Evolutionary conservation across 768 basidiomycete species (phyloP), one percentile per base, ranked within the genome.

Genomic region (Agaricus bisporus): DNA sequence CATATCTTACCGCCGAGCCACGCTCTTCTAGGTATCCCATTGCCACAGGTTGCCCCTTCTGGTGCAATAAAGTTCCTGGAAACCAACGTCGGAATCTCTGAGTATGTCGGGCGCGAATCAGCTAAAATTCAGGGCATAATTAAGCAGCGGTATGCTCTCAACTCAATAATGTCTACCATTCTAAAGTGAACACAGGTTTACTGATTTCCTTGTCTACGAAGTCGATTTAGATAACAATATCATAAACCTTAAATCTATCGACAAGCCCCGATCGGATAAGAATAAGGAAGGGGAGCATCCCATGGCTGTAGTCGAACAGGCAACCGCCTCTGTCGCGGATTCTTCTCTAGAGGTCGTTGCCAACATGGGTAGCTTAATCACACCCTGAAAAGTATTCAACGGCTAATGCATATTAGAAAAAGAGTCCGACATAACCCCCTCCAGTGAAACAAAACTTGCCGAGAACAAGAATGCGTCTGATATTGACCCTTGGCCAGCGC

Each of bases 191-290:
- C 35, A 38, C 63, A 97, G 95, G 62, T 98, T 98, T 67, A 95
- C 95, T 38, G 97, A 99, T 69, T 99, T 99, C 65, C 62, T 98
- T 61, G 97, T 99, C 17, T 88, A 79, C 62, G 97, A 99, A 70
- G 86, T 99, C 29, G 85, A 89, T 63, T 78, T 83, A 56, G 85
- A 91, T 58, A 79, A 85, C 41, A 81, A 88, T 58, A 85, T 91
- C 7, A 71, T 97, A 15, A 87, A 90, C 63, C 64, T 99, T 32
- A 91, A 90, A 65, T 81, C 83, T 49, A 77, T 98, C 37, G 79
- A 72, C 35, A 83, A 83, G 64, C 94, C 92, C 2, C 74, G 79
- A 55, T 75, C 81, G 22, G 61, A 72, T 9, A 80, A 79, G 60
- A 78, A 70, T 44, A 69, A 70, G 32, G 64, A 66, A 5, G 60